phyloP scores from a whole-genome alignment of 208 protist species.

The Acanthamoeba royreba region DNA sequence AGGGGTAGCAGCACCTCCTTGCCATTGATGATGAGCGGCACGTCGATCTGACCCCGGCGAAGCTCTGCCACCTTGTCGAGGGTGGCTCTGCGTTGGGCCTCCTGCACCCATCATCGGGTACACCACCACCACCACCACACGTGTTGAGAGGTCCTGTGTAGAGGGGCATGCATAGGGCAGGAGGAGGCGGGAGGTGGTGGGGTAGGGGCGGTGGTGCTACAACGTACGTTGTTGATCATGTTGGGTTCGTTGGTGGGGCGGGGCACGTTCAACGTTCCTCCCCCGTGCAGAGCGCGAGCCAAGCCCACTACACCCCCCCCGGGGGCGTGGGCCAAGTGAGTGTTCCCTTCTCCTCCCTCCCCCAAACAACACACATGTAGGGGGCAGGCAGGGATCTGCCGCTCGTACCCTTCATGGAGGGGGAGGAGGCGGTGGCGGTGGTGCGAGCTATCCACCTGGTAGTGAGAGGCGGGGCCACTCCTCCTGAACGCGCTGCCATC shows the following conservation, averaged over 20 bases:
- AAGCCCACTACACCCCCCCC: no score
- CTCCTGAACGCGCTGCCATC: no score
- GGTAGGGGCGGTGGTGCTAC: not conserved
- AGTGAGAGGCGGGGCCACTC: no score
- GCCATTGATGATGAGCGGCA: constrained; percentile 2
- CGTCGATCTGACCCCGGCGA: not conserved
- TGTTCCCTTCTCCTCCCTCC: no score
- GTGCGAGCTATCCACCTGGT: no score
- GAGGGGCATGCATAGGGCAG: not conserved
- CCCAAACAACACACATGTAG: no score
- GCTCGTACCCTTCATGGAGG: no score
- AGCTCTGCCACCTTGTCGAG: not conserved
- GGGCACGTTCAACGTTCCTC: not conserved
- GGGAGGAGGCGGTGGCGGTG: no score
- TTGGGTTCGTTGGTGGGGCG: constrained; percentile 19
- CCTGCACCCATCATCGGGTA: not conserved
- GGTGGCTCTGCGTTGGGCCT: not conserved
- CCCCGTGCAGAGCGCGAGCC: not conserved
- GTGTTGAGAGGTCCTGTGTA: not conserved
- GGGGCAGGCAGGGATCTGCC: no score
- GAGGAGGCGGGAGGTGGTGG: not conserved
- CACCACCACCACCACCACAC: not conserved
- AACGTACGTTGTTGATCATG: not conserved
- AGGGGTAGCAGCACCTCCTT: not conserved
- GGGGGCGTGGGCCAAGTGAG: no score